Evolutionary conservation across 331 rosid genomes (phyloP).

Genomic region (Malus hybrid): DNA sequence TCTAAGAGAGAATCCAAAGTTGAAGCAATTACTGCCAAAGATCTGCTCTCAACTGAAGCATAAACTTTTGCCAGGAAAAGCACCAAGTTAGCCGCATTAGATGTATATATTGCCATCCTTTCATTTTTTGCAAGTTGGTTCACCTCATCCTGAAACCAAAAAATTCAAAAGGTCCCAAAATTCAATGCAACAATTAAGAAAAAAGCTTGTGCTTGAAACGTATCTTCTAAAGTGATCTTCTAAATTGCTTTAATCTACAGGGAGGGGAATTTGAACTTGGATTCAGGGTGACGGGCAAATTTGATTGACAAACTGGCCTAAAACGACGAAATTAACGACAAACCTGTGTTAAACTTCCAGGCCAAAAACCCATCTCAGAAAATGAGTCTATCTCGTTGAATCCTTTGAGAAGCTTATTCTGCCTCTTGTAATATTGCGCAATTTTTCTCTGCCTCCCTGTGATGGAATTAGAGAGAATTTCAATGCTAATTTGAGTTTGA

Average conservation of each 20-base stretch:
- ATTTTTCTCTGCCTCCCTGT: slow-evolving; percentile 57
- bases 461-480: neutral
- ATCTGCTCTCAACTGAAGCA: slow-evolving; percentile 71
- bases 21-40: slow-evolving; percentile 93
- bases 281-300: neutral
- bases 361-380: slow-evolving; percentile 44
- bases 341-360: slow-evolving; percentile 62
- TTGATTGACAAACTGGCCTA: neutral
- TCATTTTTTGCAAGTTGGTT: slow-evolving; percentile 45
- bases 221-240: too few relatives aligned
- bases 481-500: neutral
- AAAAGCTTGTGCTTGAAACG: neutral
- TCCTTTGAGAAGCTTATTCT: slow-evolving; percentile 63
- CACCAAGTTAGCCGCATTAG: slow-evolving; percentile 66
- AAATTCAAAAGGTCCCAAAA: neutral
- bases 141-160: slow-evolving; percentile 45
- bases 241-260: too few relatives aligned
- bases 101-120: slow-evolving; percentile 59
- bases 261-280: neutral
- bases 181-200: neutral
- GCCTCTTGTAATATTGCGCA: slow-evolving; percentile 69
- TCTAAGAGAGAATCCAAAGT: slow-evolving; percentile 90
- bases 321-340: neutral
- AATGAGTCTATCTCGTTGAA: slow-evolving; percentile 61
- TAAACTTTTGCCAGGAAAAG: slow-evolving; percentile 69